A percentile compares a stretch with the other conserved stretches of the same genome.
phyloP scores from a whole-genome alignment of 2,329 filamentous ascomycete species.

The Neurospora sp. region DNA sequence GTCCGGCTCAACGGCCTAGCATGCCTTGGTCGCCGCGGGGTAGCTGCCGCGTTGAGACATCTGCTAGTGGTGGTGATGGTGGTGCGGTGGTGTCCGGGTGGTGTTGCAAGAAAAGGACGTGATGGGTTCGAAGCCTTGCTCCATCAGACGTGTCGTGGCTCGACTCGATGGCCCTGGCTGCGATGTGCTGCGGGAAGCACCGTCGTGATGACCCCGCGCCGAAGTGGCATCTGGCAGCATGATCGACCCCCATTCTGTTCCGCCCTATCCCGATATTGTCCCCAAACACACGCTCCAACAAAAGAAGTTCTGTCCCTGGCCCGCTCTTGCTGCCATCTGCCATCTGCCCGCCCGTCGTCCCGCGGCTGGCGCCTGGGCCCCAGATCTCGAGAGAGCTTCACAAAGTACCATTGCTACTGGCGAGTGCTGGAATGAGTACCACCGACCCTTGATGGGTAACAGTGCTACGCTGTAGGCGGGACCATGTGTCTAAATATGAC shows the following conservation, averaged over 20 bases:
- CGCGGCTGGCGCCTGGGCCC: background rate
- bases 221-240: background rate
- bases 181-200: background rate
- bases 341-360: background rate
- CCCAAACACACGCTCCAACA: background rate
- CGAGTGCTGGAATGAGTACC: background rate
- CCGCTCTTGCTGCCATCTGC: background rate
- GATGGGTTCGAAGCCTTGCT: background rate
- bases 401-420: background rate
- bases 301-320: background rate
- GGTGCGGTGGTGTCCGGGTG: background rate
- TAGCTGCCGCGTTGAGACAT: background rate
- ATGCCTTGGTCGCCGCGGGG: background rate
- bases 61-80: background rate
- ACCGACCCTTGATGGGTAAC: background rate
- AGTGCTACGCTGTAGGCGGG: constrained; percentile 4
- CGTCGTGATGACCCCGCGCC: background rate
- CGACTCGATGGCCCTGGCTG: background rate
- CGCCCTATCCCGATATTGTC: background rate
- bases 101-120: background rate
- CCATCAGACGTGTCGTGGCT: background rate
- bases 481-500: constrained; percentile 25
- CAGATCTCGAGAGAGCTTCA: background rate
- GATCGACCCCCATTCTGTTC: background rate
- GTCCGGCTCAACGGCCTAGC: background rate